phyloP scores from a whole-genome alignment of 495 filamentous ascomycete genomes.

The Annulohypoxylon nitens region DNA sequence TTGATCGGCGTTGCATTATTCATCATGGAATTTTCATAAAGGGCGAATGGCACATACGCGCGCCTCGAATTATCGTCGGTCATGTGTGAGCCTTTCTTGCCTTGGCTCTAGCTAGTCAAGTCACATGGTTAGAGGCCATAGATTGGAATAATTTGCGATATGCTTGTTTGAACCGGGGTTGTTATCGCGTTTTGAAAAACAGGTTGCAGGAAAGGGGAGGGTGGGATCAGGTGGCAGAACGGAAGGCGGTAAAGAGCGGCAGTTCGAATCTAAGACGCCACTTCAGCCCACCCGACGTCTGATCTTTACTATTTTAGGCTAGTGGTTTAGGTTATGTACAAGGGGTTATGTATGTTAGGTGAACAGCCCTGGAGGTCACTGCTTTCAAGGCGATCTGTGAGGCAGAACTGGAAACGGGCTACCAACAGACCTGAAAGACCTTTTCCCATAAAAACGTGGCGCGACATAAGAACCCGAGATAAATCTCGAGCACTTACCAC shows the following conservation, averaged over 20 bases:
- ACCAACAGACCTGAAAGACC: not conserved
- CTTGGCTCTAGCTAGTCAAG: not conserved
- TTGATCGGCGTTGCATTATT: not conserved
- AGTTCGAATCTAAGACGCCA: not conserved
- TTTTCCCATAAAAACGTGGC: not conserved
- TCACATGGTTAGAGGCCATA: not conserved
- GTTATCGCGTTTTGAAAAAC: not conserved
- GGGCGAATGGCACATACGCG: not conserved
- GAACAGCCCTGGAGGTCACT: not conserved
- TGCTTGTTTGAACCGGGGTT: not conserved
- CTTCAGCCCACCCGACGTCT: not conserved
- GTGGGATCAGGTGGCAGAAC: not conserved
- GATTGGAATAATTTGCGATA: slow-evolving; percentile 1
- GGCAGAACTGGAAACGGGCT: not conserved
- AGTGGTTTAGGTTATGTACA: not conserved
- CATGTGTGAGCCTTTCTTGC: not conserved
- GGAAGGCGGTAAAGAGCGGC: not conserved
- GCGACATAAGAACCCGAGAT: not conserved
- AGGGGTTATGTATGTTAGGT: not conserved
- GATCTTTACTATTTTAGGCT: not conserved
- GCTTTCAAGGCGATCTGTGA: not conserved
- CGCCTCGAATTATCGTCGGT: slow-evolving; percentile 5
- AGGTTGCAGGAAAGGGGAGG: not conserved
- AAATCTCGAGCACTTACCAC: not conserved
- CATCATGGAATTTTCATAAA: slow-evolving; percentile 6